Evolutionary conservation across 2,329 filamentous ascomycete genomes (phyloP).

Genomic region (Fusarium stilboides): DNA sequence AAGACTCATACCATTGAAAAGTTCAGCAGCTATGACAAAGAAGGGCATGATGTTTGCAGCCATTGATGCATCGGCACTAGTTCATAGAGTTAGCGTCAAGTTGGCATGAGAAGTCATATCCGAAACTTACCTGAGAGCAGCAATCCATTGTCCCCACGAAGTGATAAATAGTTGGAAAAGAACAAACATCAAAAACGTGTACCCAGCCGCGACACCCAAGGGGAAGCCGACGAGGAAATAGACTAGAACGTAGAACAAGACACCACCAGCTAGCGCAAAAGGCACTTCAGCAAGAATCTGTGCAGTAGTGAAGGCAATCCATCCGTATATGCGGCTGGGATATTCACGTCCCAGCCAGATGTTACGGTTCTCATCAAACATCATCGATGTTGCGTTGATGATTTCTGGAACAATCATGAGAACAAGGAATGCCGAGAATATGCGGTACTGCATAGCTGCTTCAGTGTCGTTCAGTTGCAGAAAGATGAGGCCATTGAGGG

Average conservation of each 20-base stretch:
- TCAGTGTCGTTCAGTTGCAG: slow-evolving; percentile 76
- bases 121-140: no score
- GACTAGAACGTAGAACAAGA: slow-evolving; percentile 82
- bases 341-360: slow-evolving; percentile 82
- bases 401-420: slow-evolving; percentile 76
- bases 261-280: slow-evolving; percentile 72
- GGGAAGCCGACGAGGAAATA: slow-evolving; percentile 82
- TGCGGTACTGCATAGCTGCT: slow-evolving; percentile 80
- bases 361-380: slow-evolving; percentile 80
- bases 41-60: no score
- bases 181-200: slow-evolving; percentile 84
- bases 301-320: slow-evolving; percentile 81
- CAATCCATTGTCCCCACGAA: slow-evolving; percentile 85
- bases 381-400: slow-evolving; percentile 81
- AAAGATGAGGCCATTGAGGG: slow-evolving; percentile 87
- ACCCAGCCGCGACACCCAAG: slow-evolving; percentile 75
- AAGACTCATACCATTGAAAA: no score
- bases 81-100: no score
- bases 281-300: slow-evolving; percentile 81
- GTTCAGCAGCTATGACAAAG: no score
- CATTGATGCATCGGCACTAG: no score
- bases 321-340: slow-evolving; percentile 82
- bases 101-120: no score
- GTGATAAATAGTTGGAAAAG: slow-evolving; percentile 83
- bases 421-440: slow-evolving; percentile 79